Evolutionary conservation across 805 yeast genomes (phyloP), one percentile per base, ranked within the genome.

Genomic region (Maudiozyma serrabonitensis): DNA sequence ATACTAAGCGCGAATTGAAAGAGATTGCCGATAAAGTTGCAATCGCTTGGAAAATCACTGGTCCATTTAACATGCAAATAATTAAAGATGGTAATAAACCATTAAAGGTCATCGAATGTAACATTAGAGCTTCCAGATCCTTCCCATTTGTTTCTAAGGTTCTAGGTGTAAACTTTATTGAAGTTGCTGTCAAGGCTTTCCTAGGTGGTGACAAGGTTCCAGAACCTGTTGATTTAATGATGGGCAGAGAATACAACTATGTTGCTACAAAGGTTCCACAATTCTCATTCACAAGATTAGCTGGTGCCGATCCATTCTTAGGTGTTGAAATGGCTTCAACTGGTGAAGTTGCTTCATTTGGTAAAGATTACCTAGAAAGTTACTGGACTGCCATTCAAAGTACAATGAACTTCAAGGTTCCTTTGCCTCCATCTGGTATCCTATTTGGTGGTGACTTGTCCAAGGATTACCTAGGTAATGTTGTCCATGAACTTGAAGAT

Each of bases 311-410:
- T 70, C 99, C 99, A 55, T 90, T 87, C 78, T 76, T 93, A 65
- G 99, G 99, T 56, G 99, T 93, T 57, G 99, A 93, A 74, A 93
- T 93, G 99, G 84, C 98, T 6, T 90, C 98, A 12, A 93, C 99
- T 47, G 99, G 99, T 70, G 99, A 93, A 73, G 86, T 93, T 66
- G 99, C 99, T 31, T 87, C 96, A 67, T 93, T 93, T 66, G 99
- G 99, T 60, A 75, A 75, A 54, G 84, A 87, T 69, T 68, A 84
- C 54, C 61, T 77, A 50, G 98, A 93, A 71, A 96, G 98, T 35
- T 93, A 93, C 78, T 93, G 98, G 98, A 84, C 97, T 43, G 84
- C 98, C 15, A 81, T 91, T 61, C 97, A 93, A 76, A 79, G 96
- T 46, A 89, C 96, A 40, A 93, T 90, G 97, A 91, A 91, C 78